phyloP scores from a whole-genome alignment of 2,329 filamentous ascomycete genomes.

The Fusarium transvaalense region DNA sequence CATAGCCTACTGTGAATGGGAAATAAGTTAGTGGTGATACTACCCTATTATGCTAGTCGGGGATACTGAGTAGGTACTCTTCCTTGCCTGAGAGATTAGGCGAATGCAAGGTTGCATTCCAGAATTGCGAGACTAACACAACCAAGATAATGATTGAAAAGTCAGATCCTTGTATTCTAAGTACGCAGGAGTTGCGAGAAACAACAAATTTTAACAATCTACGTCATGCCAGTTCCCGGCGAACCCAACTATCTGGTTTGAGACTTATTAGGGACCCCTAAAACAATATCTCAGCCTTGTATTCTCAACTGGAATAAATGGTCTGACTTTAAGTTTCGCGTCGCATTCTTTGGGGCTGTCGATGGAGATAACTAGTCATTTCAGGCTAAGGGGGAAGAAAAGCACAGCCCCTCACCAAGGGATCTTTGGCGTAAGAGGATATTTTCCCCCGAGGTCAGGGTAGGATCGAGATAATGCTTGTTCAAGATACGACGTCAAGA shows the following conservation, averaged over 20 bases:
- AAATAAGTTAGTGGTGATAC: background rate
- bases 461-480: constrained; percentile 4
- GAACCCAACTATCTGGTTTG: background rate
- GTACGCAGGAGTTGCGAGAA: too few relatives aligned
- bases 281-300: background rate
- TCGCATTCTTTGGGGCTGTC: background rate
- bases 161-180: too few relatives aligned
- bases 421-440: too few relatives aligned
- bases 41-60: background rate
- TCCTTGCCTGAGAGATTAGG: background rate
- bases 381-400: too few relatives aligned
- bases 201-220: background rate
- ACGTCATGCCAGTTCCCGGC: background rate
- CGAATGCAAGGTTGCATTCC: constrained; percentile 9
- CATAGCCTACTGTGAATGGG: background rate
- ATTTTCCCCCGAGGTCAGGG: background rate
- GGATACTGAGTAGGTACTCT: background rate
- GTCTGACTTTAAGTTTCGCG: constrained; percentile 2
- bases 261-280: background rate
- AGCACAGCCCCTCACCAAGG: too few relatives aligned
- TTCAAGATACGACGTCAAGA: constrained; percentile 5
- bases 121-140: background rate
- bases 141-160: background rate
- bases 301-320: background rate
- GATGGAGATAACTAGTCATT: background rate